Percentiles rank a stretch among this genome's conserved stretches.
Conservation (phyloP, 768 basidiomycete species). For the Austroboletus festivus region DNA sequence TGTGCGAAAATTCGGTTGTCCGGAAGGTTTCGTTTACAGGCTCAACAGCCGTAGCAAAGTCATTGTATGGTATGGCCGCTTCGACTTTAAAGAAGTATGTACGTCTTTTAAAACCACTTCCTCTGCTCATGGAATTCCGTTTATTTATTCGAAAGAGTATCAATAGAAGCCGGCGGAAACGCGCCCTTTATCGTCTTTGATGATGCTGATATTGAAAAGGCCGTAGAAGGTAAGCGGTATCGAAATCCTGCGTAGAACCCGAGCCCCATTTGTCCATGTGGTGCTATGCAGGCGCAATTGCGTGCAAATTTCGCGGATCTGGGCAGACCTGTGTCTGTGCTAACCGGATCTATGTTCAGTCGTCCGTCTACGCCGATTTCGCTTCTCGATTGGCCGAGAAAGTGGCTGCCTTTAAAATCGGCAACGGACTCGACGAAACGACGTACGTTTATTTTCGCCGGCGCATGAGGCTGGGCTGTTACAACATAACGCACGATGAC, state of each 20-base stretch:
- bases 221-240: conserved; percentile 74
- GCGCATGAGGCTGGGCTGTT: too few relatives aligned
- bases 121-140: not conserved
- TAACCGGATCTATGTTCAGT: conserved; percentile 92
- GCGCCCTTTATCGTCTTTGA: conserved; percentile 97
- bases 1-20: conserved; percentile 84
- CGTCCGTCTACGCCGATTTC: conserved; percentile 88
- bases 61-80: conserved; percentile 68
- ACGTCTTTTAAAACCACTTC: not conserved
- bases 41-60: conserved; percentile 76
- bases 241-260: not conserved
- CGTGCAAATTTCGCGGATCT: conserved; percentile 75
- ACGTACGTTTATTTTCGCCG: conserved; percentile 60
- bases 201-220: conserved; percentile 90
- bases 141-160: conserved; percentile 39
- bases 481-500: too few relatives aligned
- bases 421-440: conserved; percentile 77
- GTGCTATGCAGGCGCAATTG: conserved; percentile 51
- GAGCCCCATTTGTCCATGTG: not conserved
- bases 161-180: conserved; percentile 91
- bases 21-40: conserved; percentile 93
- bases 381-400: conserved; percentile 81
- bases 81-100: conserved; percentile 79
- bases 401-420: conserved; percentile 82
- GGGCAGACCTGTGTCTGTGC: conserved; percentile 89